Evolutionary conservation across 2,329 filamentous ascomycete genomes (phyloP).

Genomic region (Dactylellina haptotyla): DNA sequence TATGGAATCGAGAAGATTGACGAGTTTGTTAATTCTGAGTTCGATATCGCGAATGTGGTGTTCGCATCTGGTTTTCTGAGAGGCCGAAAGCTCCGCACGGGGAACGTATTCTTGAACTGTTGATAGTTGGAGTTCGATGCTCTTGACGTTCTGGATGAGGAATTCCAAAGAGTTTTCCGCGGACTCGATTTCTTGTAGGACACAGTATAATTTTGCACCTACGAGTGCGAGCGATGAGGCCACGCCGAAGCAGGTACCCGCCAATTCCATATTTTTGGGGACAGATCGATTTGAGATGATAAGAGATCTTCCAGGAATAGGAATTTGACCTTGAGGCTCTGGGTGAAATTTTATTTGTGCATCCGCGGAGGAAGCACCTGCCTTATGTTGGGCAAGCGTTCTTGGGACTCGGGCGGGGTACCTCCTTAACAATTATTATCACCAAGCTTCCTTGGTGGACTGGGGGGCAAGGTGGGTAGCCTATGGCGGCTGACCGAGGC

Average conservation of each 20-base stretch:
- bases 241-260: neutral
- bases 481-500: too few species aligned
- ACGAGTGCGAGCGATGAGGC: neutral
- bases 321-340: neutral
- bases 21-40: conserved; percentile 4
- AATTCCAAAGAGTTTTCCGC: conserved; percentile 7
- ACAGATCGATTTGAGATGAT: neutral
- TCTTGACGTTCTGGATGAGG: conserved; percentile 11
- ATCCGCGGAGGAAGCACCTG: too few species aligned
- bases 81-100: conserved; percentile 5
- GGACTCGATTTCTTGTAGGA: neutral
- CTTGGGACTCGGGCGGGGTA: too few species aligned
- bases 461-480: too few species aligned
- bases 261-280: neutral
- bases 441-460: too few species aligned
- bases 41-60: conserved; percentile 12
- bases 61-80: conserved; percentile 9
- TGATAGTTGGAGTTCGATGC: conserved; percentile 10
- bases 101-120: conserved; percentile 16
- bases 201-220: conserved; percentile 7
- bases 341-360: too few species aligned
- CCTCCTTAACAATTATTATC: too few species aligned
- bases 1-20: conserved; percentile 7
- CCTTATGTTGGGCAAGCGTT: too few species aligned
- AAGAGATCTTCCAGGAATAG: neutral